phyloP scores from a whole-genome alignment of 176 grass and related monocot species.

The Neostapfia colusana region DNA sequence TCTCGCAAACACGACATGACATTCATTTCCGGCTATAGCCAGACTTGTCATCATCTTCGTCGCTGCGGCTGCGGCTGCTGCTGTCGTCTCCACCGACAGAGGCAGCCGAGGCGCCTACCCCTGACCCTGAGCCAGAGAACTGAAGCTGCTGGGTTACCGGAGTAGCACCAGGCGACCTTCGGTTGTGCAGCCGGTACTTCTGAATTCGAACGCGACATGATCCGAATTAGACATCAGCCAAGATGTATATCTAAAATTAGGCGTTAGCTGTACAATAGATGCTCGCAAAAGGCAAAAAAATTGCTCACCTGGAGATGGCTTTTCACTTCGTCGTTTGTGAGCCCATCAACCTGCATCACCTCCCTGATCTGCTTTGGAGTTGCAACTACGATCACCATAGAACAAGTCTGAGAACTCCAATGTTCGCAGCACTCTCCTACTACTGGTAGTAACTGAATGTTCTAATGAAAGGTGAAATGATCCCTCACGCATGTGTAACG shows the following conservation, averaged over 20 bases:
- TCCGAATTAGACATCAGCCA: slow-evolving; percentile 25
- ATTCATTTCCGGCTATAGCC: slow-evolving; percentile 67
- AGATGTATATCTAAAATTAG: background rate
- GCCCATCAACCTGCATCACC: slow-evolving; percentile 94
- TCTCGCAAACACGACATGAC: background rate
- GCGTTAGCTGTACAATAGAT: background rate
- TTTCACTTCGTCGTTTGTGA: slow-evolving; percentile 99
- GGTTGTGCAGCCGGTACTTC: slow-evolving; percentile 92
- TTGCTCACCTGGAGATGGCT: slow-evolving; percentile 94
- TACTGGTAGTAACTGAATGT: background rate
- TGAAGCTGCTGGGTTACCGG: slow-evolving; percentile 47
- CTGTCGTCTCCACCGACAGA: slow-evolving; percentile 37
- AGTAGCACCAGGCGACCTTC: slow-evolving; percentile 34
- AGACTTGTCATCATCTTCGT: slow-evolving; percentile 64
- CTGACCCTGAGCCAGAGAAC: slow-evolving; percentile 52
- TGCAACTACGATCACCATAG: slow-evolving; percentile 58
- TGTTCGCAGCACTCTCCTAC: background rate
- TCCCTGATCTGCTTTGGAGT: slow-evolving; percentile 98
- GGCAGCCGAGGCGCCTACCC: slow-evolving; percentile 2
- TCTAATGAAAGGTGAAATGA: slow-evolving; percentile 9
- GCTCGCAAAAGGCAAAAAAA: background rate
- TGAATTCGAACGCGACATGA: slow-evolving; percentile 44
- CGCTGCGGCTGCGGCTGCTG: slow-evolving; percentile 42
- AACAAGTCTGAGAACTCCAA: slow-evolving; percentile 12
- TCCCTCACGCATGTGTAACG: slow-evolving; percentile 26